A percentile compares a stretch with the other conserved stretches of the same genome.
Evolutionary conservation across 2,329 filamentous ascomycete species (phyloP).

Genomic region (Corinectria fuckeliana): DNA sequence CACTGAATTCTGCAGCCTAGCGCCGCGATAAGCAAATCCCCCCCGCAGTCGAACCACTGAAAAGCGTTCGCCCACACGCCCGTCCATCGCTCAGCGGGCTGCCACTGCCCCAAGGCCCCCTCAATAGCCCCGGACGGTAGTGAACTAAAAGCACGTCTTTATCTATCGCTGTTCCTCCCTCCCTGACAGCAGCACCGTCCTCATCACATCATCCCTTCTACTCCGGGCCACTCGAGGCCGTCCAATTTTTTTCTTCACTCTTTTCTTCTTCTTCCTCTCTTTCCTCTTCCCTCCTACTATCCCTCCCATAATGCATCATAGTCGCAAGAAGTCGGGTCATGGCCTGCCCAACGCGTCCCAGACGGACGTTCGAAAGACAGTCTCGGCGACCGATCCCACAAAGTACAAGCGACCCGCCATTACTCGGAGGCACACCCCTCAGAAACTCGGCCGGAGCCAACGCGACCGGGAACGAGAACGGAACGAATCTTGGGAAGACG

Average conservation of each 20-base stretch:
- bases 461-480: conserved; percentile 59
- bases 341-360: conserved; percentile 58
- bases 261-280: conserved; percentile 2
- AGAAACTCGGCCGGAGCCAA: conserved; percentile 59
- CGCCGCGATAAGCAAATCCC: conserved; percentile 29
- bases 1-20: conserved; percentile 32
- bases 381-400: conserved; percentile 52
- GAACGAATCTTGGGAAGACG: conserved; percentile 61
- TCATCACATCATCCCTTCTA: conserved; percentile 32
- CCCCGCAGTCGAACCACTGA: conserved; percentile 39
- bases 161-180: conserved; percentile 17
- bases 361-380: conserved; percentile 62
- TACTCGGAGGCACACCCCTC: conserved; percentile 53
- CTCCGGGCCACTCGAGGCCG: conserved; percentile 28
- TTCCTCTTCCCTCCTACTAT: conserved; percentile 3
- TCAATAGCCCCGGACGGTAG: conserved; percentile 21
- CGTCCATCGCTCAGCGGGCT: conserved; percentile 1
- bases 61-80: conserved; percentile 25
- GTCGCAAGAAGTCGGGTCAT: conserved; percentile 63
- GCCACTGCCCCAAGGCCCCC: conserved; percentile 31
- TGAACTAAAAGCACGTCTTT: conserved; percentile 24
- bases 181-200: conserved; percentile 9
- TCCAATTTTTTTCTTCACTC: conserved; percentile 11
- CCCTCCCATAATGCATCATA: conserved; percentile 57
- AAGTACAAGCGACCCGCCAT: conserved; percentile 57